Evolutionary conservation across 106 monocot species (phyloP).

Genomic region (Platanthera guangdongensis): DNA sequence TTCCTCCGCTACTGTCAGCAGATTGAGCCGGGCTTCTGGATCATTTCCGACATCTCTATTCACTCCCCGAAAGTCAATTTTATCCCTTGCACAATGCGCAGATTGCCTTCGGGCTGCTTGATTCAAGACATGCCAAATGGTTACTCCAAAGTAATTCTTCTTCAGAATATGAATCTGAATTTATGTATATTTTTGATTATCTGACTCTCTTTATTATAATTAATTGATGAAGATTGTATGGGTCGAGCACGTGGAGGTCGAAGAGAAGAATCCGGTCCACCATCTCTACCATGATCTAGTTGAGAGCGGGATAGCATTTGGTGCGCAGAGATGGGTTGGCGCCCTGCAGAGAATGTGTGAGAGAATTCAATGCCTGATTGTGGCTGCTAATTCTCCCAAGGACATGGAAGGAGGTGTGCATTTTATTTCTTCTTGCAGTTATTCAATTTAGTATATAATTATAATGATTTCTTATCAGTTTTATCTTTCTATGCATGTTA

Average conservation of each 20-base stretch:
- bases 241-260: slow-evolving; percentile 61
- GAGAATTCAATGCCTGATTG: slow-evolving; percentile 31
- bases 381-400: slow-evolving; percentile 14
- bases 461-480: background rate
- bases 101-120: slow-evolving; percentile 78
- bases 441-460: background rate
- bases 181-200: background rate
- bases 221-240: slow-evolving; percentile 13
- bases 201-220: background rate
- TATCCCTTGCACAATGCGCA: slow-evolving; percentile 18
- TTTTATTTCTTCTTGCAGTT: background rate
- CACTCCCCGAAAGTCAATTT: slow-evolving; percentile 35
- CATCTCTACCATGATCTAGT: slow-evolving; percentile 40
- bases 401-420: slow-evolving; percentile 41
- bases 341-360: slow-evolving; percentile 53
- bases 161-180: background rate
- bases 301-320: slow-evolving; percentile 50
- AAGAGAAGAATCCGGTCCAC: slow-evolving; percentile 28
- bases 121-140: slow-evolving; percentile 78
- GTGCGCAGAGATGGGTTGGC: slow-evolving; percentile 47
- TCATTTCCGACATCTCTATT: slow-evolving; percentile 59
- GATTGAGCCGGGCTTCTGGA: slow-evolving; percentile 69
- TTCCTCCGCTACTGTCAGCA: slow-evolving; percentile 84
- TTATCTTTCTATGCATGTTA: too few relatives aligned
- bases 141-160: slow-evolving; percentile 53